phyloP scores from a whole-genome alignment of 495 filamentous ascomycete genomes.

The Aspergillus avenaceus region DNA sequence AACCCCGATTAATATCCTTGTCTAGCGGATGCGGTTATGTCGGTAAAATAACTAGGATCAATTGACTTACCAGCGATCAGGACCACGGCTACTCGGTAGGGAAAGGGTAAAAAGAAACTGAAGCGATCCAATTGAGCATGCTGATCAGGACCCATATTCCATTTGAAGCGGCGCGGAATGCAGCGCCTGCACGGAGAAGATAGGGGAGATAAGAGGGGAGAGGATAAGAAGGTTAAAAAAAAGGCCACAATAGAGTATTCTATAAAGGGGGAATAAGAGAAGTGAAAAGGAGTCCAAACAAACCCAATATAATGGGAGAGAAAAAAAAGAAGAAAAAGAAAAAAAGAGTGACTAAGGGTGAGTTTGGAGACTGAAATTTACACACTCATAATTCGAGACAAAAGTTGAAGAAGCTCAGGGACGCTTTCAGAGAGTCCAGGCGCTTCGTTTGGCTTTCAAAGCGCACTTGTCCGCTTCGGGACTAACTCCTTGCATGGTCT shows the following conservation, averaged over 20 bases:
- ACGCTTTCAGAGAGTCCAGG: slow-evolving; percentile 14
- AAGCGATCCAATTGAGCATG: slow-evolving; percentile 80
- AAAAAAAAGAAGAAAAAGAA: slow-evolving; percentile 9
- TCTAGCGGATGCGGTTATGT: neutral
- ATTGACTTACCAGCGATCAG: slow-evolving; percentile 64
- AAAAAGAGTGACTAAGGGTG: slow-evolving; percentile 40
- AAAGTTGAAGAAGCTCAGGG: slow-evolving; percentile 18
- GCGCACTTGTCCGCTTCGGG: slow-evolving; percentile 9
- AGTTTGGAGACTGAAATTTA: slow-evolving; percentile 18
- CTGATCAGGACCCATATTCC: slow-evolving; percentile 76
- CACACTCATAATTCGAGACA: slow-evolving; percentile 8
- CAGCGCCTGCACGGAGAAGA: slow-evolving; percentile 10
- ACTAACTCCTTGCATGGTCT: slow-evolving; percentile 1
- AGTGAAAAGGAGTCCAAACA: slow-evolving; percentile 5
- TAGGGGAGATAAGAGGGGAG: slow-evolving; percentile 4
- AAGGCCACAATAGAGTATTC: slow-evolving; percentile 2
- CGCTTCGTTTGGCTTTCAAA: slow-evolving; percentile 14
- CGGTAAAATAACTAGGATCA: neutral
- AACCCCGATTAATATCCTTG: slow-evolving; percentile 12
- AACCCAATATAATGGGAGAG: neutral
- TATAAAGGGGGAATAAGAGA: neutral
- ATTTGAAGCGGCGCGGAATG: slow-evolving; percentile 28
- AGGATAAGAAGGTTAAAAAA: slow-evolving; percentile 6
- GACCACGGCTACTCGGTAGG: slow-evolving; percentile 74
- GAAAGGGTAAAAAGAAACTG: slow-evolving; percentile 79